phyloP scores from a whole-genome alignment of 441 rosid genomes.

The Aleurites moluccanus region DNA sequence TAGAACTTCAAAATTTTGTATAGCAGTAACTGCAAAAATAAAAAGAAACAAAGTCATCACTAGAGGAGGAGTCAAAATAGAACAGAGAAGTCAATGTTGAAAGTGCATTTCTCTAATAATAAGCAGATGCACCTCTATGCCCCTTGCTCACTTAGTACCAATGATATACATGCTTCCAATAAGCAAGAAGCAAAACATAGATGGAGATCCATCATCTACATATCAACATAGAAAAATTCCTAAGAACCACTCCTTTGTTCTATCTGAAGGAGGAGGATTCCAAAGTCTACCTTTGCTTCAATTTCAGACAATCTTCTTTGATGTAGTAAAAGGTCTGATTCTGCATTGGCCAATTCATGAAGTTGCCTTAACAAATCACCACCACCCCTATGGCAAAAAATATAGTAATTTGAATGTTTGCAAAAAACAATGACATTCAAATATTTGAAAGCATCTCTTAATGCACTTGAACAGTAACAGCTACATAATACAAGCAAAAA shows the following conservation, averaged over 20 bases:
- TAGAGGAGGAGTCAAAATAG: too few species aligned
- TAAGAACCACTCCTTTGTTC: not conserved
- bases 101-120: too few species aligned
- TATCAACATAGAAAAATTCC: not conserved
- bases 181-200: conserved; percentile 2
- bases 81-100: too few species aligned
- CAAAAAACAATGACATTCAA: not conserved
- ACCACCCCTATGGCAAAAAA: conserved; percentile 61
- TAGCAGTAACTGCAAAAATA: too few species aligned
- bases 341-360: conserved; percentile 83
- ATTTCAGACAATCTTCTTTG: conserved; percentile 67
- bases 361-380: conserved; percentile 87
- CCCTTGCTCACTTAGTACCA: not conserved
- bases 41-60: not conserved
- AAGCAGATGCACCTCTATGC: not conserved
- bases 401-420: not conserved
- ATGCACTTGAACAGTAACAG: not conserved
- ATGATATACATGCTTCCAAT: not conserved
- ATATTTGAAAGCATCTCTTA: conserved; percentile 9
- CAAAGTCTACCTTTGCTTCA: conserved; percentile 64
- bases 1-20: too few species aligned
- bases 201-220: not conserved
- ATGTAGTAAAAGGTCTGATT: conserved; percentile 62
- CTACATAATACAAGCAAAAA: not conserved
- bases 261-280: not conserved